Conservation (phyloP, 202 grass and related monocot species). For the Miscanthus sacchariflorus region DNA sequence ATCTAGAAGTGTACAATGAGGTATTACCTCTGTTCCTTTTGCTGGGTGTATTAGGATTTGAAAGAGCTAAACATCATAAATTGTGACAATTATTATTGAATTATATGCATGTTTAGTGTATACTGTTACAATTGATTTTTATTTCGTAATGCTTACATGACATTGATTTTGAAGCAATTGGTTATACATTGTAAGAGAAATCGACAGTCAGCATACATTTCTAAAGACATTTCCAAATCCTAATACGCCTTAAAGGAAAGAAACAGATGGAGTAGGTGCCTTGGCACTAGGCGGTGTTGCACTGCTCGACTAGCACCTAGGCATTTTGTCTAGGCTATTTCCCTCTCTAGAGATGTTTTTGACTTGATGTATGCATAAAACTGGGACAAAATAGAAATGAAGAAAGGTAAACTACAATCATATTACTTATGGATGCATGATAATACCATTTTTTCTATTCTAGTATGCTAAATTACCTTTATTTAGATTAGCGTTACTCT, state of each 20-base stretch:
- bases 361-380: not conserved
- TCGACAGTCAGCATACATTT: not conserved
- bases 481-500: not conserved
- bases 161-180: conserved; percentile 13
- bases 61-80: not conserved
- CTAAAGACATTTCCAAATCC: not conserved
- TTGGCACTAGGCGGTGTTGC: not conserved
- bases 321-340: not conserved
- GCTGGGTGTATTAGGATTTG: not conserved
- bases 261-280: not conserved
- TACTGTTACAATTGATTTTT: not conserved
- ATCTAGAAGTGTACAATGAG: conserved; percentile 99
- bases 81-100: too few species aligned
- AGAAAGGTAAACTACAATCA: not conserved
- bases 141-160: not conserved
- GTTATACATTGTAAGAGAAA: not conserved
- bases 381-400: not conserved
- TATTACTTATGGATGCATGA: not conserved
- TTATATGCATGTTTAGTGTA: too few species aligned
- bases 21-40: conserved; percentile 38
- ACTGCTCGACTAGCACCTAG: not conserved
- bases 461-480: not conserved
- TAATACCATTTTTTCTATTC: not conserved
- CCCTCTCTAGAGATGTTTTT: not conserved
- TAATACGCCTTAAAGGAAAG: not conserved